These are phyloP conservation scores for Byssochlamys sp. DNA, from an alignment of 2,329 filamentous ascomycete genomes.

Conservation along the genomic window DNA sequence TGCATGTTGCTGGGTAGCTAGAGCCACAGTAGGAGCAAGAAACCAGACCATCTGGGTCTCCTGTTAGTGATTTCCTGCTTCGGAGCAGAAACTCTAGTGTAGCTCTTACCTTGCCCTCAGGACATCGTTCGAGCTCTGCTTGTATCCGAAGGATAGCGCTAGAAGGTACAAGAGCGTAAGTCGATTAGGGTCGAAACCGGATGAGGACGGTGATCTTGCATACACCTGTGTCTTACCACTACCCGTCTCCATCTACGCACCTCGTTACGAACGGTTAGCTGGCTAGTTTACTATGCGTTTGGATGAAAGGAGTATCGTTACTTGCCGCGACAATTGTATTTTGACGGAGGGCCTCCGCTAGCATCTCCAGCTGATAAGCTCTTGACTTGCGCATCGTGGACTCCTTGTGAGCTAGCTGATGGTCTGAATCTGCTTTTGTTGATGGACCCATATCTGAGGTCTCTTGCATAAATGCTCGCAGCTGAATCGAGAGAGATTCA, in stretches of 20 bases:
- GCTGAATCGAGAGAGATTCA: background rate
- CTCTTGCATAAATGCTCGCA: background rate
- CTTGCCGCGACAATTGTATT: constrained; percentile 64
- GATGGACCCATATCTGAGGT: background rate
- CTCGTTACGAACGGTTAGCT: background rate
- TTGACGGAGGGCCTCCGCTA: constrained; percentile 55
- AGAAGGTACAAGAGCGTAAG: background rate
- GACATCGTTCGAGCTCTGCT: constrained; percentile 50
- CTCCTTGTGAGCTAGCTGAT: background rate
- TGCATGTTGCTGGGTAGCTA: constrained; percentile 57
- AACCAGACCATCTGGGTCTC: constrained; percentile 54
- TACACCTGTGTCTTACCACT: constrained; percentile 72
- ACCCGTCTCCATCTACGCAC: constrained; percentile 63
- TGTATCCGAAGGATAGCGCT: constrained; percentile 61
- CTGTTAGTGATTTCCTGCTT: background rate
- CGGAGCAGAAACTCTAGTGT: constrained; percentile 2
- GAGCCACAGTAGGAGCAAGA: constrained; percentile 57
- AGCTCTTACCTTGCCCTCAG: constrained; percentile 45
- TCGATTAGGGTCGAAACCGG: constrained; percentile 1
- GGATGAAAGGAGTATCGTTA: background rate
- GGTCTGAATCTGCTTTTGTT: background rate
- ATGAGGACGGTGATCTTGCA: constrained; percentile 15
- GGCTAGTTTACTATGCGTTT: background rate
- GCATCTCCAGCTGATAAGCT: constrained; percentile 68
- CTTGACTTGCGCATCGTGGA: constrained; percentile 24